Evolutionary conservation across 495 filamentous ascomycete genomes (phyloP), one percentile per base, ranked within the genome.

Genomic region (Hyaloscypha bicolor): DNA sequence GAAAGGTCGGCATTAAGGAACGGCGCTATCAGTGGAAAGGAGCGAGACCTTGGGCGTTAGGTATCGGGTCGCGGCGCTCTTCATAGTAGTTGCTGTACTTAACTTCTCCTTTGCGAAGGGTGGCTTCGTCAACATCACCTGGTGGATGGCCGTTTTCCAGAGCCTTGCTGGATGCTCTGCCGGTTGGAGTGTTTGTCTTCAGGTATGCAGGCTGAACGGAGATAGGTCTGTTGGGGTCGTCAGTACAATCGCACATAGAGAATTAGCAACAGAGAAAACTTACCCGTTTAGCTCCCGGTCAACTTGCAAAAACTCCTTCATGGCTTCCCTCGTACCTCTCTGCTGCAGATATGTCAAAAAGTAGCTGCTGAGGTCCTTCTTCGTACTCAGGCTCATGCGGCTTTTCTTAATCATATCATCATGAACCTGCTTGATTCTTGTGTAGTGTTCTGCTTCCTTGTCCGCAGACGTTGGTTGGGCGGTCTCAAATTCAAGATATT

Each of bases 331-430:
- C n/a, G 86, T 88, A 2, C 94, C 93, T 58, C 92, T 82, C 70
- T 97, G 89, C 56, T 95, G 88, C 31, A 99, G 80, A 75, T 96
- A 98, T 12, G 82, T 79, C 83, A 96, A 88, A 77, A 97, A 99
- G 62, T 83, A 79, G 72, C 91, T 85, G 22, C 89, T 87, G 11
- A 98, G 79, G 35, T 96, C 92, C 73, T 89, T 92, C 75, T 94
- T 88, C 0, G 84, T 83, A 5, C 84, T 77, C 0, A 87, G 76
- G 4, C 88, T 82, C 21, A 98, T 85, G 30, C 86, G 84, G 64
- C 91, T 93, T 81, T 92, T 92, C 56, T 82, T 81, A 25, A 90
- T 85, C 65, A 97, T 83, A 69, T 94, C 88, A 45, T 91, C 83
- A 69, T 91, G 82, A n/a, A 99, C 91, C 45, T 88, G 82, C 76